Conservation (phyloP, 2,329 filamentous ascomycete genomes). For the Teratosphaeria gauchensis region DNA sequence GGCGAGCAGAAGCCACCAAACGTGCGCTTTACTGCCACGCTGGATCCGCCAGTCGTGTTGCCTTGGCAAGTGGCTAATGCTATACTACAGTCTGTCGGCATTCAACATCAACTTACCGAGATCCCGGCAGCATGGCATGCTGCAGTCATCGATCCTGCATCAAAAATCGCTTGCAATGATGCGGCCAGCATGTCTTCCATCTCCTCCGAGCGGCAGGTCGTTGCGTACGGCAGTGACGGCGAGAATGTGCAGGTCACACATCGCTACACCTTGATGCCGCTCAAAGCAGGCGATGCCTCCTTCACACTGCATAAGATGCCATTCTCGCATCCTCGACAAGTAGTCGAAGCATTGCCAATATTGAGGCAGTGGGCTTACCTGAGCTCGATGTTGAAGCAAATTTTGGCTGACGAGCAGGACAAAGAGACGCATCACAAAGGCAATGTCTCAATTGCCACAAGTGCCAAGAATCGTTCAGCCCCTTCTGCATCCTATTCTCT, state of each 20-base stretch:
- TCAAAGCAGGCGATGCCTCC: conserved; percentile 60
- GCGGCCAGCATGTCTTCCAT: background rate
- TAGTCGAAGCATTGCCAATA: conserved; percentile 62
- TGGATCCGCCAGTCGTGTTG: conserved; percentile 64
- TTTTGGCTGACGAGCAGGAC: conserved; percentile 3
- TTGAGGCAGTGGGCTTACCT: conserved; percentile 68
- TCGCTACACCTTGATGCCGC: conserved; percentile 56
- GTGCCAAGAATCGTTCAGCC: background rate
- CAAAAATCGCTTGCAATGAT: conserved; percentile 3
- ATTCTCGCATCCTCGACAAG: conserved; percentile 68
- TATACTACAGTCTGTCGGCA: conserved; percentile 50
- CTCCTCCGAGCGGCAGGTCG: conserved; percentile 2
- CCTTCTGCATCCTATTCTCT: conserved; percentile 1
- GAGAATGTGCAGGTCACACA: conserved; percentile 24
- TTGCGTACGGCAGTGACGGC: conserved; percentile 5
- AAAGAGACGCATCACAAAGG: background rate
- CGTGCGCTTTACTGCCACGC: conserved; percentile 63
- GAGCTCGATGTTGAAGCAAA: conserved; percentile 48
- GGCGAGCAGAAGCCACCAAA: conserved; percentile 50
- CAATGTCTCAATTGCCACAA: background rate
- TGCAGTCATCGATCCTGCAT: conserved; percentile 10
- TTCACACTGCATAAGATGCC: conserved; percentile 57
- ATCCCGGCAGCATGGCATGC: conserved; percentile 10
- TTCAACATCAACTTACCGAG: conserved; percentile 37
- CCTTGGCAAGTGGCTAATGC: conserved; percentile 55